Percentiles rank a stretch among this genome's conserved stretches.
phyloP scores from a whole-genome alignment of 352 stramenopile genomes.

The Globisporangium yorkense region DNA sequence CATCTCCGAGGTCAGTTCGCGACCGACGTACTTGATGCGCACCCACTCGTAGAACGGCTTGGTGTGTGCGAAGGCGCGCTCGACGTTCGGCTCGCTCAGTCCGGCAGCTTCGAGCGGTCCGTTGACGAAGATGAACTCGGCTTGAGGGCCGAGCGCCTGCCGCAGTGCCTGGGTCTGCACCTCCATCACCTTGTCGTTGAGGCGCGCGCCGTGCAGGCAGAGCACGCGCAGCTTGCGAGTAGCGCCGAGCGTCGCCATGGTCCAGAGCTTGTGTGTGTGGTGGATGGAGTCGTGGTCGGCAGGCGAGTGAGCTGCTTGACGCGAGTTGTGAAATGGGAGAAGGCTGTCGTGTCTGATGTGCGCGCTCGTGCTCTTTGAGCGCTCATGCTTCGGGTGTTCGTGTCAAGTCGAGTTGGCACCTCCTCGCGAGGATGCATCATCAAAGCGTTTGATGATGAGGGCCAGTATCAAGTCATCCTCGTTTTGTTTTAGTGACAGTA shows the following conservation, averaged over 20 bases:
- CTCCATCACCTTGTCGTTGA: conserved; percentile 68
- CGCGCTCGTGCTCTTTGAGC: no score
- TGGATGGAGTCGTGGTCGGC: neutral
- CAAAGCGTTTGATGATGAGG: no score
- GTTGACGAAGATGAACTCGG: conserved; percentile 73
- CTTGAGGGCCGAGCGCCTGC: conserved; percentile 42
- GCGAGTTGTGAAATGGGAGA: neutral
- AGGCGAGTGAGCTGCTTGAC: neutral
- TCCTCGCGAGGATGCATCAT: no score
- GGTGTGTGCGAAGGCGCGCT: conserved; percentile 45
- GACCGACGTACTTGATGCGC: conserved; percentile 19
- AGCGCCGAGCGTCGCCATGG: conserved; percentile 6
- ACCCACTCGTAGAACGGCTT: conserved; percentile 77
- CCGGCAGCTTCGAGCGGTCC: conserved; percentile 47
- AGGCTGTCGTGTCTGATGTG: no score
- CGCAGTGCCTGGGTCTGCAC: conserved; percentile 54
- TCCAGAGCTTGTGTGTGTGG: neutral
- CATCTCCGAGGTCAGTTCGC: conserved; percentile 11
- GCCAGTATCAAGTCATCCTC: no score
- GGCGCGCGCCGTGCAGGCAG: conserved; percentile 70
- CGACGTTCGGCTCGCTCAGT: conserved; percentile 47
- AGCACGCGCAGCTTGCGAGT: conserved; percentile 45
- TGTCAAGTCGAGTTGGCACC: no score
- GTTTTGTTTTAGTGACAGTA: no score
- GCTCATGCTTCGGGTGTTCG: no score